Percentiles rank a stretch among this genome's conserved stretches.
Evolutionary conservation across 306 rosid species (phyloP).

Genomic region (Ormosia emarginata): DNA sequence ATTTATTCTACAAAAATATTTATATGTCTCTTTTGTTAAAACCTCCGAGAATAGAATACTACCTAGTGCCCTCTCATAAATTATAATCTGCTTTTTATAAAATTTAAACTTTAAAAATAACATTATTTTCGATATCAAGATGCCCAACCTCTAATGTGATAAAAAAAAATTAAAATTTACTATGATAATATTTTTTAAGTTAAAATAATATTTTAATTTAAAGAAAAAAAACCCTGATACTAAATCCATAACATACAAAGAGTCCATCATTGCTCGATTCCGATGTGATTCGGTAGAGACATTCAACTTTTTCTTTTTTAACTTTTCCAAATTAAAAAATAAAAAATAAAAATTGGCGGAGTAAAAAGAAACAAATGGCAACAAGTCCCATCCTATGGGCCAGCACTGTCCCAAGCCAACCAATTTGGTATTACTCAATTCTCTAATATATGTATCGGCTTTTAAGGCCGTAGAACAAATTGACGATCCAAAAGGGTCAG

Average conservation of each 20-base stretch:
- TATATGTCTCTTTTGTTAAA: no score
- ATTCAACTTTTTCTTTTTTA: background rate
- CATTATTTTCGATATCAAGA: background rate
- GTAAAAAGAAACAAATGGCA: background rate
- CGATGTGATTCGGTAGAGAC: background rate
- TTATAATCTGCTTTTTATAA: background rate
- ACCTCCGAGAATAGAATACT: background rate
- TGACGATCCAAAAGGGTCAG: background rate
- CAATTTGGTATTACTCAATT: background rate
- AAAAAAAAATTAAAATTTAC: background rate
- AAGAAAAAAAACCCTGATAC: background rate
- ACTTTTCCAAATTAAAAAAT: slow-evolving; percentile 3
- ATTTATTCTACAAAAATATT: no score
- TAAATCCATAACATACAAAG: background rate
- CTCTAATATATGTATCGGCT: background rate
- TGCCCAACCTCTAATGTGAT: background rate
- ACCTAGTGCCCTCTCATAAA: background rate
- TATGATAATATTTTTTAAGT: background rate
- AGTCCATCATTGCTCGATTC: background rate
- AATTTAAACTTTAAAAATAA: background rate
- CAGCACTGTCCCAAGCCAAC: slow-evolving; percentile 1
- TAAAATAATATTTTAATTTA: background rate
- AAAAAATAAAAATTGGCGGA: background rate
- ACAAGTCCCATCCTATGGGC: background rate
- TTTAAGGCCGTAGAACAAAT: background rate